A percentile compares a stretch with the other conserved stretches of the same genome.
Conservation (phyloP, 2,329 filamentous ascomycete genomes). For the Aureobasidium pullulans region DNA sequence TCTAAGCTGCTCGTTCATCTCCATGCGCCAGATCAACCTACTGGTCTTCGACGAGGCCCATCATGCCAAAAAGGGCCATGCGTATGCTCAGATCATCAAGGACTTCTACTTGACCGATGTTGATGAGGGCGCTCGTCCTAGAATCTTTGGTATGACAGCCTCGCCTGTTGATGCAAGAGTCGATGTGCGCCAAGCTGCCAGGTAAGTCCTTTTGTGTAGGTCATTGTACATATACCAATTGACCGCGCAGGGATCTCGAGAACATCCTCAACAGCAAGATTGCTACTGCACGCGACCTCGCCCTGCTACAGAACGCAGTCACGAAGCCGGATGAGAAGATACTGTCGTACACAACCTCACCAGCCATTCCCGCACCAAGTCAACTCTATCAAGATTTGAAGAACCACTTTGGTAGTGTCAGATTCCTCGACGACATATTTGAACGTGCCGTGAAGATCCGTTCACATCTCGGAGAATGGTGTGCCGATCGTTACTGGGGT, state of each 20-base stretch:
- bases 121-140: conserved; percentile 50
- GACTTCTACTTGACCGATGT: conserved; percentile 63
- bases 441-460: conserved; percentile 52
- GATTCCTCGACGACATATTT: conserved; percentile 51
- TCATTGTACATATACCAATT: background rate
- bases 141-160: conserved; percentile 92
- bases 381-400: conserved; percentile 53
- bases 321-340: conserved; percentile 54
- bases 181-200: conserved; percentile 62
- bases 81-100: conserved; percentile 82
- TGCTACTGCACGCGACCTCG: conserved; percentile 61
- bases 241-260: conserved; percentile 54
- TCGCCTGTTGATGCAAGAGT: conserved; percentile 82
- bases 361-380: conserved; percentile 51
- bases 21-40: conserved; percentile 76
- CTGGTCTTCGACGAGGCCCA: conserved; percentile 95
- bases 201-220: conserved; percentile 21
- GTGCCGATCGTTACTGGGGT: conserved; percentile 73
- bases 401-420: conserved; percentile 43
- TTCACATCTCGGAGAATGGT: conserved; percentile 71
- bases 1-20: conserved; percentile 70
- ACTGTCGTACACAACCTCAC: conserved; percentile 48
- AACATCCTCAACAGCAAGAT: conserved; percentile 72
- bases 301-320: conserved; percentile 51
- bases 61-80: conserved; percentile 88